Evolutionary conservation across 1,284 basidiomycete genomes (phyloP), one percentile per base, ranked within the genome.

Genomic region (Ustilago sp.): DNA sequence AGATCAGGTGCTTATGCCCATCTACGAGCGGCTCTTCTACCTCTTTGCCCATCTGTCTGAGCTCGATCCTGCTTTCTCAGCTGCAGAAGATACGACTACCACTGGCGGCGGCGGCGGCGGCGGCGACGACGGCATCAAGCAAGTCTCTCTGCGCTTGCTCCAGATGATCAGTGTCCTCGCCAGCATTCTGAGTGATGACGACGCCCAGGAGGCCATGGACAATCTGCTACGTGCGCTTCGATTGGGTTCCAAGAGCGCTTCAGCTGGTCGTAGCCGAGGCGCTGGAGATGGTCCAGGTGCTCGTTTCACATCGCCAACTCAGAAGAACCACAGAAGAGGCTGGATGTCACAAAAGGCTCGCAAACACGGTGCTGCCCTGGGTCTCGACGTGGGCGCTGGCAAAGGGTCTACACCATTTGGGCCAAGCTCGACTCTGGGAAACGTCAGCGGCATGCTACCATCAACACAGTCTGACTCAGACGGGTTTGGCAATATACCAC

Each of bases 1-100:
- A 12, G 94, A 95, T 86, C 80, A 81, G 32, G 66, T 85, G n/a
- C 60, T 85, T 2, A 47, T 84, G 59, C 80, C 81, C n/a, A 68
- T 80, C 54, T 71, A 74, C 54, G 82, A 83, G 38, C 63, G 78
- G 54, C 74, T 85, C 13, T 67, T 78, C 23, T 53, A 67, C n/a
- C 68, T 79, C 2, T 78, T 82, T 59, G 64, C 61, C 4, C 68
- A 74, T 11, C 66, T 78, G 32, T 63, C 68, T 23, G 79, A 79
- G 34, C 59, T 77, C 6, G 80, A 80, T 48, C 76, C 72, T 1
- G 61, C 62, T 23, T 74, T 71, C 23, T 59, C 66, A 8, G 57
- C 63, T 4, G 54, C 52, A 12, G 59, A 69, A 41, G 65, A 54
- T 38, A 23, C 68, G 17, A 54, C 17, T 8, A 23, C 39, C 17